These are phyloP conservation scores for Aspergillus novoparasiticus DNA, from an alignment of 2,329 filamentous ascomycete species.

Conservation along the genomic window DNA sequence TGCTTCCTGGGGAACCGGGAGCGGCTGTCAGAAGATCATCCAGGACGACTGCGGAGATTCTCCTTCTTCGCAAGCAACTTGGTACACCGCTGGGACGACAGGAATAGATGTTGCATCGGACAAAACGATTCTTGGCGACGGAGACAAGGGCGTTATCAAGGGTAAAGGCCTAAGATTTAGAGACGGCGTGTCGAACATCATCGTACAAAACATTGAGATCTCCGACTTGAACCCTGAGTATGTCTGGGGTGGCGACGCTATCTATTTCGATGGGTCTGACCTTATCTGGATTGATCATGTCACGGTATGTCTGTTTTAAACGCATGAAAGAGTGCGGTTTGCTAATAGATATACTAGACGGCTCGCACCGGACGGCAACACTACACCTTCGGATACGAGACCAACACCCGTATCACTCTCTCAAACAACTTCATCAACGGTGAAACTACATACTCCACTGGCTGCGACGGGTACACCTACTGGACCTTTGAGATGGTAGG, in stretches of 20 bases:
- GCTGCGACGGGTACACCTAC: slow-evolving; percentile 62
- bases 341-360: slow-evolving; percentile 29
- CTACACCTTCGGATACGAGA: slow-evolving; percentile 58
- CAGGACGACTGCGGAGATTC: slow-evolving; percentile 58
- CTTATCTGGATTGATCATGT: slow-evolving; percentile 52
- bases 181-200: slow-evolving; percentile 53
- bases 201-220: slow-evolving; percentile 60
- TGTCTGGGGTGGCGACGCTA: slow-evolving; percentile 61
- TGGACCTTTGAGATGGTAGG: slow-evolving; percentile 46
- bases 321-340: neutral
- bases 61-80: slow-evolving; percentile 42
- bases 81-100: slow-evolving; percentile 53
- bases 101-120: slow-evolving; percentile 56
- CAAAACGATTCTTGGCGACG: slow-evolving; percentile 58
- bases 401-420: slow-evolving; percentile 59
- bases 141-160: slow-evolving; percentile 54
- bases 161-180: slow-evolving; percentile 56
- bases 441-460: slow-evolving; percentile 55
- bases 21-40: slow-evolving; percentile 56
- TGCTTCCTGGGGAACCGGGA: slow-evolving; percentile 28
- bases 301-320: slow-evolving; percentile 22
- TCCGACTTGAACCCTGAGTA: slow-evolving; percentile 55
- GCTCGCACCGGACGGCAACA: slow-evolving; percentile 62
- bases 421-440: slow-evolving; percentile 64
- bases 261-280: slow-evolving; percentile 50